These are phyloP conservation scores for Scortechinia acanthostroma DNA, from an alignment of 2,329 filamentous ascomycete genomes.

Conservation along the genomic window DNA sequence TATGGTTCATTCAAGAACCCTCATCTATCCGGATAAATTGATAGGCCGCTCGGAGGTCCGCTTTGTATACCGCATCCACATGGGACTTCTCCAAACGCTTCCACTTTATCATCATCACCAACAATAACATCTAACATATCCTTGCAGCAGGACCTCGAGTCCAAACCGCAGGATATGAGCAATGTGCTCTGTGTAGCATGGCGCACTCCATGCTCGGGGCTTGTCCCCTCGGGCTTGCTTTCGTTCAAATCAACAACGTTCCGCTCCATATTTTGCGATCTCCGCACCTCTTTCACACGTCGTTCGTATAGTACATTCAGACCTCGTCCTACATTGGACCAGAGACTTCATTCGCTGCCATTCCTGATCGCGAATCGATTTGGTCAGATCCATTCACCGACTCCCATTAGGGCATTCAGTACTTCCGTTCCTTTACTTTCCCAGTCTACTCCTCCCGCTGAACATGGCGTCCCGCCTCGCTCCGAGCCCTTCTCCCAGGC, in stretches of 20 bases:
- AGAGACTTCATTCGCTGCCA: too few relatives aligned
- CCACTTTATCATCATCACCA: too few relatives aligned
- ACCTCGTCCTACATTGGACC: too few relatives aligned
- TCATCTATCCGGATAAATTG: too few relatives aligned
- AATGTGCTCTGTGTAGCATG: not conserved
- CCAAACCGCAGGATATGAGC: slow-evolving; percentile 1
- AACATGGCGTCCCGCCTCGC: not conserved
- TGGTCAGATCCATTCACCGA: too few relatives aligned
- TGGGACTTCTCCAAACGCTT: too few relatives aligned
- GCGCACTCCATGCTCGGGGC: slow-evolving; percentile 1
- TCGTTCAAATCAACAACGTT: not conserved
- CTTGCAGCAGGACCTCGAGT: not conserved
- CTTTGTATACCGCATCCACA: too few relatives aligned
- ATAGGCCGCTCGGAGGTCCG: too few relatives aligned
- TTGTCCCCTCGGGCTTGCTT: not conserved
- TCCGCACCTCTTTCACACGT: not conserved
- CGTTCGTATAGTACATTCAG: too few relatives aligned
- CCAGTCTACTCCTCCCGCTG: not conserved
- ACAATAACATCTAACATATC: not conserved
- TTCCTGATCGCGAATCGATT: too few relatives aligned
- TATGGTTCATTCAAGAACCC: too few relatives aligned
- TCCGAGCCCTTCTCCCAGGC: not conserved
- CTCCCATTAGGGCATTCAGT: not conserved
- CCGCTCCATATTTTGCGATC: not conserved
- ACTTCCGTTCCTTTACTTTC: not conserved